Evolutionary conservation across 2,329 filamentous ascomycete genomes (phyloP).

Genomic region (Didymella pomorum): DNA sequence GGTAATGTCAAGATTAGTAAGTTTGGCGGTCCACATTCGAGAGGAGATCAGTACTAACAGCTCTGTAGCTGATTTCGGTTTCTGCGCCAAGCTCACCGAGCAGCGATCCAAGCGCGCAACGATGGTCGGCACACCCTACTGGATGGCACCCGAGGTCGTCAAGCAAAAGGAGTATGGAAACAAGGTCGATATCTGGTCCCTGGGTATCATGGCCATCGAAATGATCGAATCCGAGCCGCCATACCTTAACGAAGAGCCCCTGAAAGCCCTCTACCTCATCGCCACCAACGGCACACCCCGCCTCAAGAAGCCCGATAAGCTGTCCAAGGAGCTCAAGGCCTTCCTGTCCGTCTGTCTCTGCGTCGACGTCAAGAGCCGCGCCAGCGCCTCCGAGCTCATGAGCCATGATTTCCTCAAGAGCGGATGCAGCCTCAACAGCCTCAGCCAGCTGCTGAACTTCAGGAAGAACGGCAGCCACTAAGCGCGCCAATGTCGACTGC

Average conservation of each 20-base stretch:
- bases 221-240: slow-evolving; percentile 99
- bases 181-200: slow-evolving; percentile 98
- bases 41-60: slow-evolving; percentile 12
- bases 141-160: slow-evolving; percentile 99
- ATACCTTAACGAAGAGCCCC: slow-evolving; percentile 95
- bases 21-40: slow-evolving; percentile 49
- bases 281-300: slow-evolving; percentile 96
- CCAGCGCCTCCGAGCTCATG: slow-evolving; percentile 87
- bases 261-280: slow-evolving; percentile 97
- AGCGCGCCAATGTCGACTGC: slow-evolving; percentile 1
- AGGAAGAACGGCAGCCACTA: slow-evolving; percentile 70
- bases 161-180: slow-evolving; percentile 99
- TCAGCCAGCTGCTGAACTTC: slow-evolving; percentile 88
- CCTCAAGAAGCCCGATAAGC: slow-evolving; percentile 97
- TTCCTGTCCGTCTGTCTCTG: slow-evolving; percentile 97
- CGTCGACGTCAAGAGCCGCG: slow-evolving; percentile 93
- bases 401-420: slow-evolving; percentile 94
- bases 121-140: slow-evolving; percentile 99
- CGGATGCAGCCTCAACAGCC: slow-evolving; percentile 81
- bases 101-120: slow-evolving; percentile 96
- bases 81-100: slow-evolving; percentile 98
- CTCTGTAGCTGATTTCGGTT: slow-evolving; percentile 90
- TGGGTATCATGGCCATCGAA: slow-evolving; percentile 99
- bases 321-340: slow-evolving; percentile 96
- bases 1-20: slow-evolving; percentile 97